phyloP scores from a whole-genome alignment of 1,284 basidiomycete genomes.

The Sanguinoderma infundibulare region DNA sequence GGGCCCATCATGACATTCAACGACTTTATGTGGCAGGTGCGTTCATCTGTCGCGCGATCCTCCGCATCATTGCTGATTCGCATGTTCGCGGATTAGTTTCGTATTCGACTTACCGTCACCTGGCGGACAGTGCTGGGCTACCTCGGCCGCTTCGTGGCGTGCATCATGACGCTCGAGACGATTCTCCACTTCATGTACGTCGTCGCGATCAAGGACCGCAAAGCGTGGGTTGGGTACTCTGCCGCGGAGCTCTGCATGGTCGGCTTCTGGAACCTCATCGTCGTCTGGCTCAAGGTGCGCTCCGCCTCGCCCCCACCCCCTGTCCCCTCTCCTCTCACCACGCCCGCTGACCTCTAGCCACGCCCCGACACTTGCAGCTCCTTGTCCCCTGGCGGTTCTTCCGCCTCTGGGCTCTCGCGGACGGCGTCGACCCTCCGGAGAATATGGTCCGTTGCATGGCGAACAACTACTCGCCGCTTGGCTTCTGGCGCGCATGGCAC shows the following conservation, averaged over 20 bases:
- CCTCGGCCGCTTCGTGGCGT: constrained; percentile 72
- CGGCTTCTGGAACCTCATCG: constrained; percentile 96
- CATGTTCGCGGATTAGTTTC: constrained; percentile 56
- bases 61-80: background rate
- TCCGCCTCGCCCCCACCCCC: background rate
- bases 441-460: constrained; percentile 99
- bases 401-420: constrained; percentile 90
- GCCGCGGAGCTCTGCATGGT: constrained; percentile 90
- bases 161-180: constrained; percentile 87
- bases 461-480: constrained; percentile 95
- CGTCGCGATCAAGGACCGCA: constrained; percentile 92
- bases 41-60: constrained; percentile 21
- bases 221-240: constrained; percentile 75
- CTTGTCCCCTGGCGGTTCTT: constrained; percentile 98
- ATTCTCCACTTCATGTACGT: constrained; percentile 96
- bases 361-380: too few species aligned
- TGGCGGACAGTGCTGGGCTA: constrained; percentile 54
- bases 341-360: too few species aligned
- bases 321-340: background rate
- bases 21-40: constrained; percentile 91
- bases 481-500: constrained; percentile 98
- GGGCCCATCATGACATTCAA: constrained; percentile 98
- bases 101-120: constrained; percentile 51
- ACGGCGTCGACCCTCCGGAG: constrained; percentile 93
- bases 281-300: constrained; percentile 95